Percentiles rank a stretch among this genome's conserved stretches.
These are phyloP conservation scores for Camellia lanceoleosa DNA, from an alignment of 148 eudicot genomes.

Conservation along the genomic window DNA sequence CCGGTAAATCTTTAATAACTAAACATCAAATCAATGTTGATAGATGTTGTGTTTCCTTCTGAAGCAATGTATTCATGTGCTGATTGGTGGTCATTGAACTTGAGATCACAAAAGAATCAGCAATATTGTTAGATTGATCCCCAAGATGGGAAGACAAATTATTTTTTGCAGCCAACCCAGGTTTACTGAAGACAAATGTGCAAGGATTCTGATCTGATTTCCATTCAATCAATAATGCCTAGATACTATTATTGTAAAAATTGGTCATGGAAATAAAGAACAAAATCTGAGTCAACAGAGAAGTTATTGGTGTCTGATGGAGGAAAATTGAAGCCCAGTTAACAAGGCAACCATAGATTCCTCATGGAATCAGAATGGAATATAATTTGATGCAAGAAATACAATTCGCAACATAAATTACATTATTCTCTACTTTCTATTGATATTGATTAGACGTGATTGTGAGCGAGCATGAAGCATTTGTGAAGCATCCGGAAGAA, in stretches of 20 bases:
- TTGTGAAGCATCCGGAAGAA: background rate
- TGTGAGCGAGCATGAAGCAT: background rate
- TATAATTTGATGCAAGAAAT: background rate
- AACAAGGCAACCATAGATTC: background rate
- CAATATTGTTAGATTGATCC: background rate
- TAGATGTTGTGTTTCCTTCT: background rate
- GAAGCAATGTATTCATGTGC: background rate
- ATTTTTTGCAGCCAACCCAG: background rate
- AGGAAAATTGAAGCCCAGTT: background rate
- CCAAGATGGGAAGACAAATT: background rate
- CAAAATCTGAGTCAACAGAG: background rate
- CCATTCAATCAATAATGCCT: background rate
- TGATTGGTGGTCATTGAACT: slow-evolving; percentile 5
- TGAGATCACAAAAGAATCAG: background rate
- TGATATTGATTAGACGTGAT: background rate
- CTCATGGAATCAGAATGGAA: too few species aligned
- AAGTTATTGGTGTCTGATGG: slow-evolving; percentile 13
- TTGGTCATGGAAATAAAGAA: background rate
- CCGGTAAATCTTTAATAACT: too few species aligned
- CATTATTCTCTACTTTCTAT: background rate
- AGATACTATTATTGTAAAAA: background rate
- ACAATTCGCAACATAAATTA: background rate
- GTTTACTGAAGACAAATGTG: background rate
- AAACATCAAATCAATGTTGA: background rate
- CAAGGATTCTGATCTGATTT: slow-evolving; percentile 5